Base-by-base conservation (phyloP, 31 red algal species). In the Endocladia muricata region DNA sequence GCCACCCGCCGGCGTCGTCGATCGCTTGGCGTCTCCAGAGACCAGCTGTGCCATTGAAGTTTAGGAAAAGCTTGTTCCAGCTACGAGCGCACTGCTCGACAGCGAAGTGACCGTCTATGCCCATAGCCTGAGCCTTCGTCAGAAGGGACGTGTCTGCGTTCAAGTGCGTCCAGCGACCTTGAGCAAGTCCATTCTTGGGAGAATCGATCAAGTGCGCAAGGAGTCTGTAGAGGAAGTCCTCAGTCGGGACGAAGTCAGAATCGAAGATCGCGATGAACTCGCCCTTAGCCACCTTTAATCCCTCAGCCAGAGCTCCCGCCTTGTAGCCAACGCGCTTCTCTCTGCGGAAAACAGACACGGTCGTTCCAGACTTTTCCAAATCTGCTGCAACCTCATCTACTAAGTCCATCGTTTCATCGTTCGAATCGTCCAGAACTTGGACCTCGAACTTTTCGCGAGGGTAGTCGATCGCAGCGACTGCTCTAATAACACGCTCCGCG, bases 31-130 rank as follows among this genome's bases (percentile, higher is more conserved):
- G 23, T 7, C 77, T 37, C 77, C 77, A 82, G 33, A 82, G 32
- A 0, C 77, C 77, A 0, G 77, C 77, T 9, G 77, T 82, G 28
- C 77, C 77, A 37, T 82, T 82, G 36, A 82, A 82, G 31, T 82
- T 74, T 23, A 68, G 37, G 41, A 51, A 49, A 17, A 34, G 29
- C 2, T 43, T 49, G 22, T 34, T 26, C 32, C 25, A 23, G 30
- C 28, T 70, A 28, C 77, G 62, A 23, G 26, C 37, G 13, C 29
- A 4, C 37, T 82, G 77, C 48, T 82, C 77, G 11, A 73, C 44
- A 7, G 47, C 31, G 31, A 82, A 82, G 41, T 82, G 77, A 19
- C 77, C 77, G 44, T 70, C 43, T 13, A 82, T 22, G 68, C 22
- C 28, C 32, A 82, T 67, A 41, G 63, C 77, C 38, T 82, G 77